phyloP scores from a whole-genome alignment of 257 asterid species.

The Pogostemon cablin region DNA sequence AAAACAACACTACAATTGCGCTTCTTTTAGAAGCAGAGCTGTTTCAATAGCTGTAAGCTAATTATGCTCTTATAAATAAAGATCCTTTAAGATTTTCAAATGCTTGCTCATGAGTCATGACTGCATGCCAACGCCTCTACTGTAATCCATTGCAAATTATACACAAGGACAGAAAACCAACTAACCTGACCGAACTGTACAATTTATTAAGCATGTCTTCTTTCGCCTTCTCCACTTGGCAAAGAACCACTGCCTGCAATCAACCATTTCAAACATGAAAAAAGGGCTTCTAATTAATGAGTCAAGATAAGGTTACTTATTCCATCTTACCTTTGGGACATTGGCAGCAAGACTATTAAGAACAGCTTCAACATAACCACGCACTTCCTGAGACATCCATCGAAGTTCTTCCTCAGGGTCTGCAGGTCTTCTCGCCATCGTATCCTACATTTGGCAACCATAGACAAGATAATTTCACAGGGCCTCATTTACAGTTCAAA shows the following conservation, averaged over 20 bases:
- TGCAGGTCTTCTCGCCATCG: constrained; percentile 84
- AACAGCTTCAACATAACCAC: constrained; percentile 97
- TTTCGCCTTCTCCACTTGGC: constrained; percentile 96
- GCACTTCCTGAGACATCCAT: constrained; percentile 98
- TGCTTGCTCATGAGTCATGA: neutral
- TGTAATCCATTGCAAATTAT: neutral
- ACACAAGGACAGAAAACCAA: constrained; percentile 32
- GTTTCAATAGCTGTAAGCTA: constrained; percentile 1
- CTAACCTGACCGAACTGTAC: constrained; percentile 90
- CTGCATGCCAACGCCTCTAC: neutral
- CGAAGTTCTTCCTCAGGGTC: constrained; percentile 98
- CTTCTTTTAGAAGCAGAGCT: constrained; percentile 15
- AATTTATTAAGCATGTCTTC: constrained; percentile 95
- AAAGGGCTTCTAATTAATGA: constrained; percentile 29
- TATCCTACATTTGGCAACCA: constrained; percentile 52
- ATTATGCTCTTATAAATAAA: neutral
- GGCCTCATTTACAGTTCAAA: constrained; percentile 18
- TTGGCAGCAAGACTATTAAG: constrained; percentile 94
- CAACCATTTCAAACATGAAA: constrained; percentile 33
- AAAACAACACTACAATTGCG: neutral
- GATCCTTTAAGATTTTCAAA: constrained; percentile 11
- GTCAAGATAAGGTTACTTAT: constrained; percentile 15
- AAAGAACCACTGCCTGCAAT: constrained; percentile 87
- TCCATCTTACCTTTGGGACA: constrained; percentile 76
- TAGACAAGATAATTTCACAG: constrained; percentile 14